These are phyloP conservation scores for Ophiostoma ips DNA, from an alignment of 2,329 filamentous ascomycete species.

Conservation along the genomic window DNA sequence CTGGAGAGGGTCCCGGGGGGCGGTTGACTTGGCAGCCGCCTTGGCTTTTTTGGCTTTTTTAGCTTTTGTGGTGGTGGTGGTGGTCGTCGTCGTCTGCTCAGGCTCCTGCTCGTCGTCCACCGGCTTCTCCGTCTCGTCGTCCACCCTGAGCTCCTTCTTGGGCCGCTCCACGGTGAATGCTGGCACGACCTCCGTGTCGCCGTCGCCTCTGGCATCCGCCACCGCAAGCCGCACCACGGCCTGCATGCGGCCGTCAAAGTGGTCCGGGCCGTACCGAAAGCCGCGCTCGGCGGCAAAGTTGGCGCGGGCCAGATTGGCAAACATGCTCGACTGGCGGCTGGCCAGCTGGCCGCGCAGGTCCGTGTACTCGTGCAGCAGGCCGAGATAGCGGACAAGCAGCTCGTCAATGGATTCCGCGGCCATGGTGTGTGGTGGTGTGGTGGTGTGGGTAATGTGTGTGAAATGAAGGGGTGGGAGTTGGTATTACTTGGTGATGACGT, in stretches of 20 bases:
- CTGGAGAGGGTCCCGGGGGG: constrained; percentile 36
- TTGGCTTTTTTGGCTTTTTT: constrained; percentile 9
- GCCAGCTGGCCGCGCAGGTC: constrained; percentile 40
- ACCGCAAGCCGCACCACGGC: constrained; percentile 34
- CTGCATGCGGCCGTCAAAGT: constrained; percentile 62
- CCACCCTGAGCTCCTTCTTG: not conserved
- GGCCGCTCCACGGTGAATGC: constrained; percentile 8
- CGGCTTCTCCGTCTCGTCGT: not conserved
- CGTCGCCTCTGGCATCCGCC: not conserved
- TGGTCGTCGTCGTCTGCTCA: not conserved
- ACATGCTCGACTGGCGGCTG: constrained; percentile 39
- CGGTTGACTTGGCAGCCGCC: not conserved
- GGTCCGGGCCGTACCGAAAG: constrained; percentile 51
- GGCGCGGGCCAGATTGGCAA: constrained; percentile 52
- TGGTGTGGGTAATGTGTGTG: not conserved
- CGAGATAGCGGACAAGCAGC: constrained; percentile 52
- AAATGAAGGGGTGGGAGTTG: not conserved
- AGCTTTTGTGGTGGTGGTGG: not conserved
- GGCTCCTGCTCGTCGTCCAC: constrained; percentile 4
- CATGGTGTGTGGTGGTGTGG: constrained; percentile 15
- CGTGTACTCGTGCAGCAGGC: constrained; percentile 53
- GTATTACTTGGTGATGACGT: no score
- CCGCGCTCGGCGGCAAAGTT: constrained; percentile 57
- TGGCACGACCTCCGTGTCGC: not conserved
- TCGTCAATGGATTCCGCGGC: constrained; percentile 37